Percentiles rank a stretch among this genome's conserved stretches.
Conservation (phyloP, 164 flowering plant species). For the Vitis labrusca region DNA sequence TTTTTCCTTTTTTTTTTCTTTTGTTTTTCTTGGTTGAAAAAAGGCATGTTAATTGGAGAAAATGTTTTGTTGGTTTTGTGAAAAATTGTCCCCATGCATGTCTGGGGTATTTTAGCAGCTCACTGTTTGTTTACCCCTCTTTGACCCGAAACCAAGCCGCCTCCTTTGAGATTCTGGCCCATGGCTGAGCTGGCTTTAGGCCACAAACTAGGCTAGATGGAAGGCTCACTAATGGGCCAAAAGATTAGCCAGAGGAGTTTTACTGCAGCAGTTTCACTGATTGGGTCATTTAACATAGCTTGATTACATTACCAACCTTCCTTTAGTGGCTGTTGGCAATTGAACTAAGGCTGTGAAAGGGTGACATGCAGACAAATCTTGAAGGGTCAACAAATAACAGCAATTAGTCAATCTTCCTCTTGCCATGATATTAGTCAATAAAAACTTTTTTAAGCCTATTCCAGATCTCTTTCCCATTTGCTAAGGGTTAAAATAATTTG, state of each 20-base stretch:
- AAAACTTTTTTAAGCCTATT: not conserved
- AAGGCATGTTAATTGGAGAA: too few relatives aligned
- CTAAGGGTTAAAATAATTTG: not conserved
- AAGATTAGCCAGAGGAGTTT: not conserved
- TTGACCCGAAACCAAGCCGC: not conserved
- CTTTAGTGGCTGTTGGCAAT: not conserved
- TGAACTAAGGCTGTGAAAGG: not conserved
- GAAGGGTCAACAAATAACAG: not conserved
- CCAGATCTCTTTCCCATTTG: not conserved
- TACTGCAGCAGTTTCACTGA: not conserved
- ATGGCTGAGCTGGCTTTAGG: not conserved
- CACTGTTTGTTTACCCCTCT: not conserved
- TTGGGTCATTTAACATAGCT: not conserved
- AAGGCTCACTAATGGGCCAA: not conserved
- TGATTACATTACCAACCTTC: not conserved
- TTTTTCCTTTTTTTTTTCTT: too few relatives aligned
- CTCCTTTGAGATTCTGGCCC: conserved; percentile 2
- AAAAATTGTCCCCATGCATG: not conserved
- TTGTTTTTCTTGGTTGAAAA: too few relatives aligned
- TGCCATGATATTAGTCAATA: not conserved
- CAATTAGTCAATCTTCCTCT: not conserved
- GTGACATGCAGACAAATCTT: not conserved
- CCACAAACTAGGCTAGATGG: not conserved
- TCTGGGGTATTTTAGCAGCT: not conserved
- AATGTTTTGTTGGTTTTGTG: too few relatives aligned